phyloP scores from a whole-genome alignment of 768 basidiomycete species.

The Dacryopinax spathularia region DNA sequence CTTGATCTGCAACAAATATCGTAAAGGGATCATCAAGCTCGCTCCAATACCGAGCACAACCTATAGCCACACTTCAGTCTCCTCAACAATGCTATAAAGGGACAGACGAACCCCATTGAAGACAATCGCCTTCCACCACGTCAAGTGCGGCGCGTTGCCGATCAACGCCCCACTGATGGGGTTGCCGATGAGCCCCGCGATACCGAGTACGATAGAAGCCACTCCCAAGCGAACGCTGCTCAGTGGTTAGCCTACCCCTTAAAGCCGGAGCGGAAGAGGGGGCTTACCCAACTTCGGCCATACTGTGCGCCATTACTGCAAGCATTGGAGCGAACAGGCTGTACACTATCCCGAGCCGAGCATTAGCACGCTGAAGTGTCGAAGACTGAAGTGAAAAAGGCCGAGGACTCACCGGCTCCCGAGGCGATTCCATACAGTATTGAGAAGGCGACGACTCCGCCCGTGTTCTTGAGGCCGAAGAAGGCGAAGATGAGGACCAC shows the following conservation, averaged over 20 bases:
- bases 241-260: not conserved
- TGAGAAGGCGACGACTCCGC: constrained; percentile 6
- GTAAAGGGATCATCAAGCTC: not conserved
- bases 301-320: not conserved
- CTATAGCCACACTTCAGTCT: not conserved
- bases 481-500: constrained; percentile 8
- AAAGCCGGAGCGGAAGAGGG: no score
- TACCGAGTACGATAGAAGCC: not conserved
- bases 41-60: not conserved
- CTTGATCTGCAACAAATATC: not conserved
- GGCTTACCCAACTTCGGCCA: not conserved
- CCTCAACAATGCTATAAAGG: not conserved
- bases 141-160: not conserved
- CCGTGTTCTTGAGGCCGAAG: constrained; percentile 4
- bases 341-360: not conserved
- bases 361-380: not conserved
- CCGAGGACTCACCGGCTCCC: constrained; percentile 11
- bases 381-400: no score
- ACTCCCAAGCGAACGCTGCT: not conserved
- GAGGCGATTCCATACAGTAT: constrained; percentile 13
- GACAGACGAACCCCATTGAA: constrained; percentile 32
- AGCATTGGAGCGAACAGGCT: not conserved
- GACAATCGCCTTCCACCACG: constrained; percentile 44
- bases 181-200: not conserved
- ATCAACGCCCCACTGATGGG: not conserved